phyloP scores from a whole-genome alignment of 345 rosid species.

The Litchi chinensis region DNA sequence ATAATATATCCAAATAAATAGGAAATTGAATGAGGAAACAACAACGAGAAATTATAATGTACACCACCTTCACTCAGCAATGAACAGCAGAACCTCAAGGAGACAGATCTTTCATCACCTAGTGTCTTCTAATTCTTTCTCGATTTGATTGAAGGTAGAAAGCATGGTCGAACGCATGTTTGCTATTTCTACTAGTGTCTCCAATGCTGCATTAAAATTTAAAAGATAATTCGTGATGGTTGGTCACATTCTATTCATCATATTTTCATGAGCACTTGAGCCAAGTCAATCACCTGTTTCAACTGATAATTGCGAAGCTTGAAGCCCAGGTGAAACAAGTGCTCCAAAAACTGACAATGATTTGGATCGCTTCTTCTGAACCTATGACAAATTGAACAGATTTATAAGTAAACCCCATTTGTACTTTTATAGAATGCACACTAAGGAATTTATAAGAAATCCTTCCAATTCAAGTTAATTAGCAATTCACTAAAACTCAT shows the following conservation, averaged over 20 bases:
- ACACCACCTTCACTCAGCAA: not conserved
- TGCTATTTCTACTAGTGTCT: slow-evolving; percentile 79
- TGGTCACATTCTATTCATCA: not conserved
- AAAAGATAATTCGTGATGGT: not conserved
- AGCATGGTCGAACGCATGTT: slow-evolving; percentile 62
- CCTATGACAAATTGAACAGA: slow-evolving; percentile 35
- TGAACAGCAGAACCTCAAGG: slow-evolving; percentile 15
- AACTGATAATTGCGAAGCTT: slow-evolving; percentile 75
- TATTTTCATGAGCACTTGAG: slow-evolving; percentile 10
- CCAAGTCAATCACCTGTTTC: slow-evolving; percentile 63
- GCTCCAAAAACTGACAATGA: slow-evolving; percentile 74
- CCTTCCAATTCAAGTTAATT: slow-evolving; percentile 1
- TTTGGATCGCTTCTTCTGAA: slow-evolving; percentile 71
- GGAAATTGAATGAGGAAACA: not conserved
- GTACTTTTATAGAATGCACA: not conserved
- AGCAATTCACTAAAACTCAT: not conserved
- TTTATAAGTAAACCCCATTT: not conserved
- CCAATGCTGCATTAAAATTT: slow-evolving; percentile 54
- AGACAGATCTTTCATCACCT: slow-evolving; percentile 30
- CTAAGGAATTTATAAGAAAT: not conserved
- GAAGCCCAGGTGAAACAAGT: slow-evolving; percentile 88
- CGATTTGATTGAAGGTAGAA: slow-evolving; percentile 46
- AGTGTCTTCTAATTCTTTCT: slow-evolving; percentile 35
- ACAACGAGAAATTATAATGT: not conserved
- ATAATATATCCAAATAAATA: not conserved